Percentiles rank a stretch among this genome's conserved stretches.
Evolutionary conservation across 1,284 basidiomycete genomes (phyloP).

Genomic region (Sporisorium iseilematis-ciliati): DNA sequence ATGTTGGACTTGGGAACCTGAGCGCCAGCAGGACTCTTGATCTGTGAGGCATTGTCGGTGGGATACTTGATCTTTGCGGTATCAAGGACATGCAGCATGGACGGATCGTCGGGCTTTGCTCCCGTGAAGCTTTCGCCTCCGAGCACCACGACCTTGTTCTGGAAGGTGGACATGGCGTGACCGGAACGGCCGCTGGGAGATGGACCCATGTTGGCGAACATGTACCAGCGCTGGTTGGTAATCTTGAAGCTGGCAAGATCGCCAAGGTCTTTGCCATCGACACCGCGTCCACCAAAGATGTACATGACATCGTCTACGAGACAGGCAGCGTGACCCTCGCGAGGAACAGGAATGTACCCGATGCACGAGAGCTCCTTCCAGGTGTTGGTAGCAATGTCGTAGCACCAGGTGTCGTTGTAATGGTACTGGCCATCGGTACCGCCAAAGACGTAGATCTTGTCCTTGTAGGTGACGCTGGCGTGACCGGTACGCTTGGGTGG

Average conservation of each 20-base stretch:
- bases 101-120: constrained; percentile 81
- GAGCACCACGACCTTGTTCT: constrained; percentile 88
- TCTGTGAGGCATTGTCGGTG: constrained; percentile 56
- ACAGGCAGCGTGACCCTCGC: constrained; percentile 96
- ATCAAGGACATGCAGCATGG: constrained; percentile 79
- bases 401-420: constrained; percentile 99
- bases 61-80: constrained; percentile 70
- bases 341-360: constrained; percentile 93
- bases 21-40: constrained; percentile 28
- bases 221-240: constrained; percentile 85
- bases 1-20: constrained; percentile 41
- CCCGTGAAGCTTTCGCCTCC: constrained; percentile 89
- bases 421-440: constrained; percentile 98
- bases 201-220: constrained; percentile 99
- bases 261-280: constrained; percentile 94
- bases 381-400: constrained; percentile 82
- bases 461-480: constrained; percentile 85
- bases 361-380: constrained; percentile 98
- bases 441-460: constrained; percentile 89
- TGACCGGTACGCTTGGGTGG: constrained; percentile 94
- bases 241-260: constrained; percentile 98
- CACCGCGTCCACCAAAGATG: constrained; percentile 95
- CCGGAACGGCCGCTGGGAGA: constrained; percentile 90
- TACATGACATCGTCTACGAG: constrained; percentile 98
- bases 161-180: constrained; percentile 92